Evolutionary conservation across 1,284 basidiomycete species (phyloP), one percentile per base, ranked within the genome.

Genomic region (Trametes sp.): DNA sequence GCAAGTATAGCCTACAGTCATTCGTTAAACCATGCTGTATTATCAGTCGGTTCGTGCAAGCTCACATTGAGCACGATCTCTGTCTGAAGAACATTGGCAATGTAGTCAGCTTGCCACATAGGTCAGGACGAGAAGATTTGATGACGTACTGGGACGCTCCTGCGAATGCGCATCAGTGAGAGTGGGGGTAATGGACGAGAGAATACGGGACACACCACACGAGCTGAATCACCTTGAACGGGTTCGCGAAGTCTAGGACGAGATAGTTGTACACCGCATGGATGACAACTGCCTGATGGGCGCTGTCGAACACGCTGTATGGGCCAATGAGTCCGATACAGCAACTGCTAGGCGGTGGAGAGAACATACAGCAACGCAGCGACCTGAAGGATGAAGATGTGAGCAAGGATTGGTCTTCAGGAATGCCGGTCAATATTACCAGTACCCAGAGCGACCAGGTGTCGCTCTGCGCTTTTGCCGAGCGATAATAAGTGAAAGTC

Each of bases 401-500:
- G 13, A 5, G 8, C n/a, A n/a, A n/a, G n/a, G n/a, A n/a, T n/a
- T n/a, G n/a, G n/a, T n/a, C n/a, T n/a, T n/a, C n/a, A n/a, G n/a
- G n/a, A n/a, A n/a, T n/a, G n/a, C n/a, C n/a, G n/a, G n/a, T n/a
- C n/a, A n/a, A n/a, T n/a, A n/a, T 35, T 13, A 61, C 59, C 46
- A 61, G 14, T 10, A 35, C 1, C 14, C 31, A 46, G 3, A 55
- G 9, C 3, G 23, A 8, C n/a, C 7, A 14, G 5, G 46, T 14
- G 16, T 61, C 59, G 14, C 1, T 44, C 35, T 50, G 33, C 4
- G 46, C 52, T 31, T 52, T 54, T 10, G 48, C 16, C 1, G 59
- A 61, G 26, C 59, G 59, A 35, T 44, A 61, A 16, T 61, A 61
- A 3, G 28, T 38, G 28, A 54, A 55, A 13, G 59, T 55, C 54